Conservation (phyloP, 805 yeast genomes). For the Teunomyces atbi region DNA sequence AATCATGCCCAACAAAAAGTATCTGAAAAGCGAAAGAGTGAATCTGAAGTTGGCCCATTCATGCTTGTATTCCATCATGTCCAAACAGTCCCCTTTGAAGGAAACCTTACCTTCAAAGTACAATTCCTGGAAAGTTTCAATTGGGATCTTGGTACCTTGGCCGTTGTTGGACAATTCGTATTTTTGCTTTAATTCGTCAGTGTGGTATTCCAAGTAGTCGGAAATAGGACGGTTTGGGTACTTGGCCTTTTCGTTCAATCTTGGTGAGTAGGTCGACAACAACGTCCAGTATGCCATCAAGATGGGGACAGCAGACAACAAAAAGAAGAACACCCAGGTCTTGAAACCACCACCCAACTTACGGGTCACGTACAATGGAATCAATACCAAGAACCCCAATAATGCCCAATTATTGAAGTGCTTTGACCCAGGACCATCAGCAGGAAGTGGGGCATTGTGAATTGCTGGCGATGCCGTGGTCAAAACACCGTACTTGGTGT, state of each 20-base stretch:
- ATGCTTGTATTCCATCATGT: conserved; percentile 80
- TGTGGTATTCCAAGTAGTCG: conserved; percentile 79
- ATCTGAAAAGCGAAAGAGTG: conserved; percentile 73
- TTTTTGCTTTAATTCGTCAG: conserved; percentile 45
- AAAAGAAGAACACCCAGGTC: conserved; percentile 59
- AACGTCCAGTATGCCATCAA: conserved; percentile 82
- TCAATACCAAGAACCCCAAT: conserved; percentile 45
- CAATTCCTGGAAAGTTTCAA: conserved; percentile 88
- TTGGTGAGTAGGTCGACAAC: conserved; percentile 73
- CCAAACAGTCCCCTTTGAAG: conserved; percentile 85
- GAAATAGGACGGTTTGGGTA: conserved; percentile 78
- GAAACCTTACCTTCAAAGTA: conserved; percentile 81
- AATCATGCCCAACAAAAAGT: conserved; percentile 80
- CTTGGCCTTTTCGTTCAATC: conserved; percentile 73
- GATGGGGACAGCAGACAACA: conserved; percentile 63
- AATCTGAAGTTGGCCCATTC: conserved; percentile 87
- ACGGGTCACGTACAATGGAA: conserved; percentile 64
- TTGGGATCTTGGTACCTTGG: conserved; percentile 71
- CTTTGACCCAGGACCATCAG: conserved; percentile 86
- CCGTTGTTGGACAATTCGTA: conserved; percentile 49
- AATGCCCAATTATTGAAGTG: conserved; percentile 66
- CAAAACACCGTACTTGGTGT: conserved; percentile 33
- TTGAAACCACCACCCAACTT: conserved; percentile 70
- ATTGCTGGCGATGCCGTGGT: conserved; percentile 61
- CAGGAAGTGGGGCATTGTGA: conserved; percentile 83